Evolutionary conservation across 306 rosid genomes (phyloP).

Genomic region (Castanea mollissima): DNA sequence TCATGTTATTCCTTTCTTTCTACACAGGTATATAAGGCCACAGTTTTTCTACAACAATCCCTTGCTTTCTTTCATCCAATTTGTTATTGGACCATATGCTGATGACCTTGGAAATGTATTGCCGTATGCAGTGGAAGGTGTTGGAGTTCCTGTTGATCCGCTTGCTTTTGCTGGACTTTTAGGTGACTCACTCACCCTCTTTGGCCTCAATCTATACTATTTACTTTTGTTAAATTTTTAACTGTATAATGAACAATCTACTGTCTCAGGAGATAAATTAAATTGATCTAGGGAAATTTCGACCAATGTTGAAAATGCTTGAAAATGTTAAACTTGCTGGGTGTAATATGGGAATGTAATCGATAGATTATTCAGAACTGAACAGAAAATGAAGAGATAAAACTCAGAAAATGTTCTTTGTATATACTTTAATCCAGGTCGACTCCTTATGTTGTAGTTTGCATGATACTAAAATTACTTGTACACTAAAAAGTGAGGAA

Average conservation of each 20-base stretch:
- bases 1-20: neutral
- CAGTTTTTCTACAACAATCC: constrained; percentile 91
- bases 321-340: no score
- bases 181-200: constrained; percentile 38
- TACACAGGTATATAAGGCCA: constrained; percentile 89
- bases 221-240: neutral
- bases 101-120: constrained; percentile 96
- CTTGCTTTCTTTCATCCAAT: constrained; percentile 78
- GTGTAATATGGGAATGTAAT: no score
- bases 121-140: constrained; percentile 96
- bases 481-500: no score
- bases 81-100: constrained; percentile 81
- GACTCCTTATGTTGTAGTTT: no score
- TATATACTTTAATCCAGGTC: no score
- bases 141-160: constrained; percentile 97
- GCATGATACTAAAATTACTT: no score
- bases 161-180: constrained; percentile 95
- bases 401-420: no score
- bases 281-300: no score
- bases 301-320: no score
- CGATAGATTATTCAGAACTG: no score
- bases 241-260: neutral
- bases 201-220: neutral
- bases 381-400: no score
- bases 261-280: no score